Evolutionary conservation across 2,329 filamentous ascomycete genomes (phyloP).

Genomic region (Aspergillus sp.): DNA sequence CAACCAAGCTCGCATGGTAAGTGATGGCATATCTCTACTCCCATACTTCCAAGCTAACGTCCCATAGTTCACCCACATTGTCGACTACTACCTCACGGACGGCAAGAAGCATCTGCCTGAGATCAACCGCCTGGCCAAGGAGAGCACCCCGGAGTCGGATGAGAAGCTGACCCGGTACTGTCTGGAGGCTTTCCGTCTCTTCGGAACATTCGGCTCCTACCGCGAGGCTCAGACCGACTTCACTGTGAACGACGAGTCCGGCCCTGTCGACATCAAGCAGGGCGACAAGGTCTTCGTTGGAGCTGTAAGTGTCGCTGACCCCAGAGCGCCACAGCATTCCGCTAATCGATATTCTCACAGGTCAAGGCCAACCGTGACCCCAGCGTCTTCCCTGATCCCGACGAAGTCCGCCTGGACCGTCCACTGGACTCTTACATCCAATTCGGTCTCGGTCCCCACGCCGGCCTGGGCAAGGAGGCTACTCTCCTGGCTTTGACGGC

Average conservation of each 20-base stretch:
- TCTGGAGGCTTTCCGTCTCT: slow-evolving; percentile 69
- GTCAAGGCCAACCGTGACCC: slow-evolving; percentile 55
- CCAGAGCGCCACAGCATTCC: neutral
- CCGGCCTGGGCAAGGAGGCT: slow-evolving; percentile 60
- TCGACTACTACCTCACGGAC: slow-evolving; percentile 69
- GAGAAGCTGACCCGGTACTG: slow-evolving; percentile 65
- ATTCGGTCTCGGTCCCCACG: slow-evolving; percentile 61
- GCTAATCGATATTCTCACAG: slow-evolving; percentile 18
- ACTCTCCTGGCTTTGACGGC: slow-evolving; percentile 62
- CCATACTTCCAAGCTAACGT: neutral
- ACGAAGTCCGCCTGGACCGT: slow-evolving; percentile 60
- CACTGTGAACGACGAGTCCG: slow-evolving; percentile 52
- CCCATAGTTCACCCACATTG: slow-evolving; percentile 63
- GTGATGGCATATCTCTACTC: slow-evolving; percentile 27
- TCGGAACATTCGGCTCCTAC: slow-evolving; percentile 61
- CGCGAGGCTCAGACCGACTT: slow-evolving; percentile 52
- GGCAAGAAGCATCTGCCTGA: slow-evolving; percentile 57
- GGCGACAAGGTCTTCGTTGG: slow-evolving; percentile 64
- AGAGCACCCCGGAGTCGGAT: slow-evolving; percentile 57
- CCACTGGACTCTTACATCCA: slow-evolving; percentile 64
- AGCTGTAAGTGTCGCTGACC: slow-evolving; percentile 46
- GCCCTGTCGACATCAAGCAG: slow-evolving; percentile 50
- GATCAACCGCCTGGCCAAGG: slow-evolving; percentile 58
- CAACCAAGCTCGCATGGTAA: slow-evolving; percentile 65
- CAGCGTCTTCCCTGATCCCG: slow-evolving; percentile 59